Evolutionary conservation across 106 monocot genomes (phyloP).

Genomic region (Xerophyta viscosa): DNA sequence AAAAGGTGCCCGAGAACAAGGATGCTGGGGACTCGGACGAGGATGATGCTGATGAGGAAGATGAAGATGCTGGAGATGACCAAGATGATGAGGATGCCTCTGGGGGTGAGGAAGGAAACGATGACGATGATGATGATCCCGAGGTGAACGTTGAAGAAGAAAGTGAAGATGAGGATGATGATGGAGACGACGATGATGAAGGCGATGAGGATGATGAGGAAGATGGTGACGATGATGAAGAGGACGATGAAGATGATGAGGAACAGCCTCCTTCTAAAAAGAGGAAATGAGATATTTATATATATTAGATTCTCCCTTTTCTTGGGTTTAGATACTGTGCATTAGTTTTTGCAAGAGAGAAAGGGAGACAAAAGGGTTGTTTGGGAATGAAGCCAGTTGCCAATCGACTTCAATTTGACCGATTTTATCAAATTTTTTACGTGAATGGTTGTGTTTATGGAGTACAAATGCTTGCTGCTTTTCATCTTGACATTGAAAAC

Average conservation of each 20-base stretch:
- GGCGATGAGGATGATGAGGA: conserved; percentile 16
- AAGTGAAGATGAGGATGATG: conserved; percentile 7
- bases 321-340: too few species aligned
- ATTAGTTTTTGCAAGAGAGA: too few species aligned
- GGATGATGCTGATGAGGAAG: conserved; percentile 11
- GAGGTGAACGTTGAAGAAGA: conserved; percentile 12
- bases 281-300: conserved; percentile 23
- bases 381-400: too few species aligned
- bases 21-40: conserved; percentile 18
- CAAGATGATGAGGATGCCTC: conserved; percentile 10
- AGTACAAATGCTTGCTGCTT: too few species aligned
- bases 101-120: conserved; percentile 8
- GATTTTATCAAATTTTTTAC: too few species aligned
- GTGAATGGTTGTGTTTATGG: too few species aligned
- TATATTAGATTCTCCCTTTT: too few species aligned
- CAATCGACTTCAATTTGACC: too few species aligned
- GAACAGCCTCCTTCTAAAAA: conserved; percentile 17
- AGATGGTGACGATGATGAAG: conserved; percentile 14
- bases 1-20: conserved; percentile 13
- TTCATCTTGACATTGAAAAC: too few species aligned
- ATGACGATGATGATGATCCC: conserved; percentile 10
- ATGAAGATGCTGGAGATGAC: conserved; percentile 15
- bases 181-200: conserved; percentile 10
- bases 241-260: conserved; percentile 17
- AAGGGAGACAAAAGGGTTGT: too few species aligned